A percentile compares a stretch with the other conserved stretches of the same genome.
Conservation (phyloP, 2,329 filamentous ascomycete genomes). For the Epichloe elymi region DNA sequence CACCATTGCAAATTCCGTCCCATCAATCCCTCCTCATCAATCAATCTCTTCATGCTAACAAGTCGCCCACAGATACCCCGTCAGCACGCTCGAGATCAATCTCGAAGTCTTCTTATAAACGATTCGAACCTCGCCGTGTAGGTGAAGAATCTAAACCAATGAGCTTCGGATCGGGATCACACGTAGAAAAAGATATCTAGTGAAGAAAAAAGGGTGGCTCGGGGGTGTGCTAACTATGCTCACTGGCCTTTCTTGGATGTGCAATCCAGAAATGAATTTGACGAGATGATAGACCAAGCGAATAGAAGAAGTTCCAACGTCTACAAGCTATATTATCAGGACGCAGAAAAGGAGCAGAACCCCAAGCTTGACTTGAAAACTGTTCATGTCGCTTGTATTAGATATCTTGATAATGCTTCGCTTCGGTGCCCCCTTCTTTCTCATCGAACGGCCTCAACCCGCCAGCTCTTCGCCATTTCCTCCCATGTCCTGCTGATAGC, state of each 20-base stretch:
- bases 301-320: neutral
- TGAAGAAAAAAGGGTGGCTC: no score
- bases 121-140: neutral
- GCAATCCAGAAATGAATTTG: conserved; percentile 9
- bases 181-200: no score
- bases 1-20: no score
- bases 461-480: neutral
- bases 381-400: neutral
- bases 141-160: conserved; percentile 1
- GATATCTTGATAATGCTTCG: neutral
- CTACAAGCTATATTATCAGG: neutral
- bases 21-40: neutral
- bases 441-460: neutral
- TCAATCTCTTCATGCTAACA: neutral
- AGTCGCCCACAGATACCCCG: conserved; percentile 52
- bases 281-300: conserved; percentile 13
- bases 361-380: neutral
- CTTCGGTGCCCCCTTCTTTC: neutral
- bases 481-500: neutral
- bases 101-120: conserved; percentile 76
- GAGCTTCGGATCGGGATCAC: neutral
- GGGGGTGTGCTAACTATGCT: neutral
- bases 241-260: neutral
- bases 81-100: conserved; percentile 89
- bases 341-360: neutral